Evolutionary conservation across 352 stramenopile genomes (phyloP).

Genomic region (Globisporangium takayamanum): DNA sequence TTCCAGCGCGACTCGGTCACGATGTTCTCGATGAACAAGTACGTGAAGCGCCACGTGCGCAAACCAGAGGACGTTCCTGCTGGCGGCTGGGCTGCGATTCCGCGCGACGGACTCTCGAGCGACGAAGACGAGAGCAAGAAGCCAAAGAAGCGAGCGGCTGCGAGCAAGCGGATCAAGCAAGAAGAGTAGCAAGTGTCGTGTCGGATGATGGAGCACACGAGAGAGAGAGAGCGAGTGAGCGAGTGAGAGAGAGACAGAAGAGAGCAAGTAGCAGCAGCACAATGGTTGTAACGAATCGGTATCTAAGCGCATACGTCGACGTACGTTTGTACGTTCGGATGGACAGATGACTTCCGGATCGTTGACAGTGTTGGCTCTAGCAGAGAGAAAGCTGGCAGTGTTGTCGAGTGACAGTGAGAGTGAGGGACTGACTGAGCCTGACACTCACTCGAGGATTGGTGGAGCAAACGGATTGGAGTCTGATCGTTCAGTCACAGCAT

Average conservation of each 20-base stretch:
- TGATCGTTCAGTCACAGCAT: too few relatives aligned
- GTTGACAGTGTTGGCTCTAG: too few relatives aligned
- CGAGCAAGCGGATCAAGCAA: constrained; percentile 8
- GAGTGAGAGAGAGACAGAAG: background rate
- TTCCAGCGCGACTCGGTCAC: constrained; percentile 84
- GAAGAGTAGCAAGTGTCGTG: background rate
- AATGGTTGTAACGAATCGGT: background rate
- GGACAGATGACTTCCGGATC: too few relatives aligned
- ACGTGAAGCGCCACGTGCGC: constrained; percentile 79
- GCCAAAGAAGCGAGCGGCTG: constrained; percentile 16
- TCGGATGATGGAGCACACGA: background rate
- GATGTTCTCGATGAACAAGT: constrained; percentile 90
- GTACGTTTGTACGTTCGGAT: too few relatives aligned
- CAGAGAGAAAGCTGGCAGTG: too few relatives aligned
- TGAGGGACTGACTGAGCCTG: too few relatives aligned
- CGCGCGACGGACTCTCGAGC: constrained; percentile 68
- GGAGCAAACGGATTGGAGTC: too few relatives aligned
- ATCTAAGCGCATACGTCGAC: background rate
- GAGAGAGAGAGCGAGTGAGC: background rate
- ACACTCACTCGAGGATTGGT: too few relatives aligned
- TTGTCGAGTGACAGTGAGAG: too few relatives aligned
- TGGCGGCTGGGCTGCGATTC: constrained; percentile 66
- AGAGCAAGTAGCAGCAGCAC: background rate
- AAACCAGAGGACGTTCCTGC: constrained; percentile 59
- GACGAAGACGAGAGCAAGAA: constrained; percentile 70